phyloP scores from a whole-genome alignment of 2,329 filamentous ascomycete genomes.

The Nectriaceae sp. region DNA sequence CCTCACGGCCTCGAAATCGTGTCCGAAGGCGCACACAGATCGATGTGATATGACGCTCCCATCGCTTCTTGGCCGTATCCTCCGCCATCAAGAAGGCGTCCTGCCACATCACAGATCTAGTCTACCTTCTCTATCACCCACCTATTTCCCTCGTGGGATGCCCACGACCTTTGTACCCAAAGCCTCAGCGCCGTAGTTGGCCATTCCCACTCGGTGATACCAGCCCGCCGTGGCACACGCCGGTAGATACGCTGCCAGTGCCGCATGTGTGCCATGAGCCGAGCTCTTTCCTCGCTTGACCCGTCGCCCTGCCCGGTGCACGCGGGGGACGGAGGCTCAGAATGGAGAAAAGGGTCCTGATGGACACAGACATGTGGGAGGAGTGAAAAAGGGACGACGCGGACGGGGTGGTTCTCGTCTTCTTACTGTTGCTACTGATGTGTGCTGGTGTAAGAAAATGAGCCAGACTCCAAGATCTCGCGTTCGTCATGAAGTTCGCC shows the following conservation, averaged over 20 bases:
- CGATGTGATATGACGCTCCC: slow-evolving; percentile 11
- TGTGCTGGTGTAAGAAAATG: background rate
- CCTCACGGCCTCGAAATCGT: background rate
- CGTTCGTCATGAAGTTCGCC: slow-evolving; percentile 31
- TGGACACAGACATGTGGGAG: background rate
- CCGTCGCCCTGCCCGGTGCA: slow-evolving; percentile 1
- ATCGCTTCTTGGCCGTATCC: slow-evolving; percentile 2
- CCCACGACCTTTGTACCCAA: background rate
- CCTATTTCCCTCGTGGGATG: background rate
- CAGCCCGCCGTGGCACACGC: slow-evolving; percentile 1
- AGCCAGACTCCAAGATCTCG: background rate
- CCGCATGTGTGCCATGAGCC: slow-evolving; percentile 11
- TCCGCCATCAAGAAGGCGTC: background rate
- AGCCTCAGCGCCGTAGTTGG: background rate
- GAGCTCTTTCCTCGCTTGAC: slow-evolving; percentile 6
- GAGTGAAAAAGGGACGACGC: background rate
- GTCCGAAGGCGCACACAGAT: background rate
- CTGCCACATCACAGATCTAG: background rate
- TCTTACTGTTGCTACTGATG: background rate
- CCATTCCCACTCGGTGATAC: slow-evolving; percentile 2
- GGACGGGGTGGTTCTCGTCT: no score
- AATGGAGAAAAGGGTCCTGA: background rate
- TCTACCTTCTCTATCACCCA: background rate
- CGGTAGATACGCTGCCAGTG: slow-evolving; percentile 14
- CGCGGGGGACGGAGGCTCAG: background rate